phyloP scores from a whole-genome alignment of 345 rosid genomes.

The Eucalyptus melliodora region DNA sequence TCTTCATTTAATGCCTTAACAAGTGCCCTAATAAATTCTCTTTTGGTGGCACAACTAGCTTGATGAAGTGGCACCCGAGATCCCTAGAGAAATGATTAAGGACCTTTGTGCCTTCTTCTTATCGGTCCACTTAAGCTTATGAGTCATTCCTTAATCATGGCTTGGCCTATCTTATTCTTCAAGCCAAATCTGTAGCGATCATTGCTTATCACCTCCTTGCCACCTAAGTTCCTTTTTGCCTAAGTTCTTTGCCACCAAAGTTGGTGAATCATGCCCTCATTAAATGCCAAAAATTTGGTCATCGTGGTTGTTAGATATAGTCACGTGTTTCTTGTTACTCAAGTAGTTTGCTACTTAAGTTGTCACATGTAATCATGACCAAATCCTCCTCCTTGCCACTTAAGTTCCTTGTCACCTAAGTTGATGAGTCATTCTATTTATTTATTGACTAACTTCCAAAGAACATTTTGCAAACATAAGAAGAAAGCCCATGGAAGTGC shows the following conservation, averaged over 20 bases:
- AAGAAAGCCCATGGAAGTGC: not conserved
- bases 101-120: not conserved
- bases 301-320: too few species aligned
- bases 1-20: not conserved
- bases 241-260: too few species aligned
- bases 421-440: not conserved
- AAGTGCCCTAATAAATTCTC: too few species aligned
- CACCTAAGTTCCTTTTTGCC: too few species aligned
- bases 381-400: not conserved
- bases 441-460: not conserved
- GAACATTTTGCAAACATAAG: not conserved
- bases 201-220: too few species aligned
- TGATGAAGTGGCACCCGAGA: not conserved
- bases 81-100: not conserved
- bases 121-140: not conserved
- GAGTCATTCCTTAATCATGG: not conserved
- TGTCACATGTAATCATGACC: not conserved
- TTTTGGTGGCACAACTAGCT: not conserved
- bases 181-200: too few species aligned
- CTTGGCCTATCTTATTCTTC: not conserved
- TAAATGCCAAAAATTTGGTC: too few species aligned
- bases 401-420: not conserved
- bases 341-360: too few species aligned
- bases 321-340: not conserved
- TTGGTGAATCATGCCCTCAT: too few species aligned